phyloP scores from a whole-genome alignment of 805 yeast species.

The Kodamaea sagamina region DNA sequence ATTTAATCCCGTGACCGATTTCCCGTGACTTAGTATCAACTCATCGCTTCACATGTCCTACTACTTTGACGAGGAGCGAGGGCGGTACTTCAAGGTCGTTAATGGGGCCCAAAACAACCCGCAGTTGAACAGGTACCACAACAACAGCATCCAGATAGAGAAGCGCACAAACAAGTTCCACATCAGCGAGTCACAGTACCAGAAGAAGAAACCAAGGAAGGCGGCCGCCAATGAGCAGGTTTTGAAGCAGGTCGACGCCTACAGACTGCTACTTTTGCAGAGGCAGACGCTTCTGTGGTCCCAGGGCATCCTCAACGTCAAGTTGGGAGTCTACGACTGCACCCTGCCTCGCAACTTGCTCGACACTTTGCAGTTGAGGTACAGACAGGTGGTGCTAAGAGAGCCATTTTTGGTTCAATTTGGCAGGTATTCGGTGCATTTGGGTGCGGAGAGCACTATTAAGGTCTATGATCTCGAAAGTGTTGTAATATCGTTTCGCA shows the following conservation, averaged over 20 bases:
- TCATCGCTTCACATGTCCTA: conserved; percentile 6
- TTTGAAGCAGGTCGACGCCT: neutral
- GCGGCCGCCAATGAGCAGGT: neutral
- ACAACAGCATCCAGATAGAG: conserved; percentile 28
- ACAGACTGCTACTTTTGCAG: neutral
- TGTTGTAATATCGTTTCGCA: neutral
- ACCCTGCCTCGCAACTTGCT: neutral
- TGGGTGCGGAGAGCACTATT: conserved; percentile 4
- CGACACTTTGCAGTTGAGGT: conserved; percentile 3
- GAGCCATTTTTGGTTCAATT: conserved; percentile 6
- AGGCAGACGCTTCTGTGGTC: neutral
- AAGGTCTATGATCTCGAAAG: conserved; percentile 1
- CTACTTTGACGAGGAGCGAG: conserved; percentile 29
- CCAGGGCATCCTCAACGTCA: conserved; percentile 6
- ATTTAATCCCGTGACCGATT: too few relatives aligned
- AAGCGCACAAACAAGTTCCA: conserved; percentile 18
- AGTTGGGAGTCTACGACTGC: conserved; percentile 4
- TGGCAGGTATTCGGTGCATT: conserved; percentile 7
- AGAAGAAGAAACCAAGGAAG: neutral
- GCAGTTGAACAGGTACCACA: conserved; percentile 26
- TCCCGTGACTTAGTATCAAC: neutral
- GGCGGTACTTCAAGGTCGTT: conserved; percentile 33
- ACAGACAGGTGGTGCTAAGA: conserved; percentile 1
- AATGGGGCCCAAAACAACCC: conserved; percentile 29
- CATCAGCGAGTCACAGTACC: neutral